phyloP scores from a whole-genome alignment of 352 stramenopile species.

The Phytophthora vignae region DNA sequence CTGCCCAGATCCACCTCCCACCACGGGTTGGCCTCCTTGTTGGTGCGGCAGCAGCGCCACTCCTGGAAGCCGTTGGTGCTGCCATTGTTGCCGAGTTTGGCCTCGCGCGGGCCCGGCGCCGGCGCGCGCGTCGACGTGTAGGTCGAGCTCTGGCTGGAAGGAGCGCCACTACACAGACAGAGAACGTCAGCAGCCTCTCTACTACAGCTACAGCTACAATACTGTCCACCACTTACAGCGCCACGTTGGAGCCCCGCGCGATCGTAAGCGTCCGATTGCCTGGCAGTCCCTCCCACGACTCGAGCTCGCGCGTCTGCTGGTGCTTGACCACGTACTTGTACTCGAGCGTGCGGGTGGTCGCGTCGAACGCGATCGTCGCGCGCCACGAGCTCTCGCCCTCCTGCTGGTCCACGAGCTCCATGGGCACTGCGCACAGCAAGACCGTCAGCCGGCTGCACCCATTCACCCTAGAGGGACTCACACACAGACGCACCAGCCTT shows the following conservation, averaged over 20 bases:
- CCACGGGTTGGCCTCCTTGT: conserved; percentile 65
- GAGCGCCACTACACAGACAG: conserved; percentile 10
- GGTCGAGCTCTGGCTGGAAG: conserved; percentile 65
- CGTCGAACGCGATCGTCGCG: conserved; percentile 41
- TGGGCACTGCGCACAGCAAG: conserved; percentile 43
- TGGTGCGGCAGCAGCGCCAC: conserved; percentile 71
- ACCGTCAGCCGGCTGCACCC: not conserved
- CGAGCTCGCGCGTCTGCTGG: conserved; percentile 38
- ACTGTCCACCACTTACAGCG: conserved; percentile 48
- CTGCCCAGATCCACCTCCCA: conserved; percentile 77
- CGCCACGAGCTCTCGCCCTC: conserved; percentile 51
- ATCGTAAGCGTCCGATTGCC: conserved; percentile 72
- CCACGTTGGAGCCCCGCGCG: conserved; percentile 52
- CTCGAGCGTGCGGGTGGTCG: conserved; percentile 48
- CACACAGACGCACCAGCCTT: conserved; percentile 46
- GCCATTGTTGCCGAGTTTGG: conserved; percentile 70
- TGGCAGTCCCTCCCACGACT: conserved; percentile 79
- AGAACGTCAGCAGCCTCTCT: not conserved
- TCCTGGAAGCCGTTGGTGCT: conserved; percentile 75
- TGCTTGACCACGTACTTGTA: conserved; percentile 86
- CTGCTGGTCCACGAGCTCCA: conserved; percentile 43
- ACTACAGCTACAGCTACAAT: not conserved
- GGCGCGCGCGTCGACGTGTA: conserved; percentile 47
- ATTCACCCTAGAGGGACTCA: not conserved
- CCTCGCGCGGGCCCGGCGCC: conserved; percentile 46